Evolutionary conservation across 2,329 filamentous ascomycete species (phyloP), one percentile per base, ranked within the genome.

Genomic region (Diaporthe nobilis): DNA sequence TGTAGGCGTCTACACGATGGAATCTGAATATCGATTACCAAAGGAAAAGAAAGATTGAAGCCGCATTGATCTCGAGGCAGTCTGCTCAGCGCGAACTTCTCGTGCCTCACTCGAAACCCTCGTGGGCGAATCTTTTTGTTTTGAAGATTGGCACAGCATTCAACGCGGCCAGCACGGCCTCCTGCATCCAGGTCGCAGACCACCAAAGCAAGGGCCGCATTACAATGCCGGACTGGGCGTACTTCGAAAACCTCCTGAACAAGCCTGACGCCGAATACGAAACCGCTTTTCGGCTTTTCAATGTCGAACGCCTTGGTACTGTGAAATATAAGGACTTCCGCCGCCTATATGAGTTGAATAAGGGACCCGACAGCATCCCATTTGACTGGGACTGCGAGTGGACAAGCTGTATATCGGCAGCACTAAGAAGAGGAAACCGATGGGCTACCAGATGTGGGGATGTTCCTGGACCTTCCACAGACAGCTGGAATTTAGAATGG

Each of bases 221-320:
- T 80, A 94, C 87, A 80, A 87, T 98, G 73, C 88, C 92, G 76
- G 97, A 99, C 86, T 99, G 96, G 95, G 92, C 91, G 65, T 93
- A 94, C 78, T 99, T 98, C 85, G 95, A 98, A 87, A 97, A 98
- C 87, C 91, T 99, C 78, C 92, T 99, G 76, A 90, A 90, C 80
- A 98, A 98, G 86, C 94, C 97, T 77, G 97, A 98, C 82, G 96
- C 97, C 84, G 97, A 99, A 87, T 99, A 99, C 86, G 96, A 98
- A 85, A 98, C 98, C 81, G 96, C 97, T 22, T 99, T 98, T 87
- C 94, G 97, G 80, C 90, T 98, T 73, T 99, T 99, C 85, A 96
- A 98, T 83, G 90, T 95, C 80, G 92, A 96, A 70, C 91, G 94
- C 77, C 94, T 92, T 28, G 97, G 97, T 77, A 90, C 90, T 67